A percentile compares a stretch with the other conserved stretches of the same genome.
Evolutionary conservation across 1,139 yeast genomes (phyloP).

Genomic region (Hemisphaericaspora lyxosophila): DNA sequence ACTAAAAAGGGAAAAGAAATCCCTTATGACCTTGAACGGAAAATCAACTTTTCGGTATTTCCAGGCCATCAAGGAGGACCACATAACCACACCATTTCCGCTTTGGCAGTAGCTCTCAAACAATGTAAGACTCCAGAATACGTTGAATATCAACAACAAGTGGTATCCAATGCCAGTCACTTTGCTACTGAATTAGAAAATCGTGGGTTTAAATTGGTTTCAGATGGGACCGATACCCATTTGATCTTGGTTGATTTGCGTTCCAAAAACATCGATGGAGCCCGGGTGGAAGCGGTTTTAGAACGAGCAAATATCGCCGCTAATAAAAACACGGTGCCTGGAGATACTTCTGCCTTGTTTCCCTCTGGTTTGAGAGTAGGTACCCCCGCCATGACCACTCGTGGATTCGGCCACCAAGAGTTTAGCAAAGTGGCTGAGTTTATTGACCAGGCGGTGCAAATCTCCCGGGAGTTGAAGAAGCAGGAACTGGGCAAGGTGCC

Average conservation of each 20-base stretch:
- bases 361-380: conserved; percentile 97
- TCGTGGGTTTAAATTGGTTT: conserved; percentile 76
- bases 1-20: conserved; percentile 89
- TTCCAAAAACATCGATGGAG: conserved; percentile 88
- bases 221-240: conserved; percentile 94
- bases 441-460: conserved; percentile 74
- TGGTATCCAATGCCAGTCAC: conserved; percentile 73
- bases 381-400: conserved; percentile 97
- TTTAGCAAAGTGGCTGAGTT: conserved; percentile 75
- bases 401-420: conserved; percentile 82
- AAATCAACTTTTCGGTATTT: conserved; percentile 93
- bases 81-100: conserved; percentile 95
- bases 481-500: conserved; percentile 60
- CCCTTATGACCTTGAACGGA: conserved; percentile 80
- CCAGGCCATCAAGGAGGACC: conserved; percentile 99
- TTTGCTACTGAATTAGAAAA: conserved; percentile 69
- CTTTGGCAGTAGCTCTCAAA: conserved; percentile 89
- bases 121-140: conserved; percentile 87
- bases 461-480: conserved; percentile 58
- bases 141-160: conserved; percentile 79
- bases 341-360: conserved; percentile 90
- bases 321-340: conserved; percentile 94
- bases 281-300: conserved; percentile 88
- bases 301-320: conserved; percentile 92
- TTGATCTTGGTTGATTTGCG: conserved; percentile 83